Conservation (phyloP, 768 basidiomycete species). For the Tremella mesenterica region DNA sequence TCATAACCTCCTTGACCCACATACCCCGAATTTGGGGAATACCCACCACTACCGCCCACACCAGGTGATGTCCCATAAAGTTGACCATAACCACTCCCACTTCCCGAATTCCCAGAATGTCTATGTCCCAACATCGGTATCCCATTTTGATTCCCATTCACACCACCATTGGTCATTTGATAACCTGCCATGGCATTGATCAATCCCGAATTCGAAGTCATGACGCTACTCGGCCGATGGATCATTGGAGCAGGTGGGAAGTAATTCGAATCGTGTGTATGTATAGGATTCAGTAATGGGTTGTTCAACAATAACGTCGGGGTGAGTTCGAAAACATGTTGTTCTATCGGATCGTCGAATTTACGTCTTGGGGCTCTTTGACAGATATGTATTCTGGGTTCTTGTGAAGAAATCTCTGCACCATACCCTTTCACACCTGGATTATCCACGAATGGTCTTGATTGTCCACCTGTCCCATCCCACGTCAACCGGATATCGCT, state of each 20-base stretch:
- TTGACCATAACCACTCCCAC: too few species aligned
- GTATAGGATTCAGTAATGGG: conserved; percentile 33
- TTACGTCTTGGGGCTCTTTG: conserved; percentile 55
- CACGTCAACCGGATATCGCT: conserved; percentile 65
- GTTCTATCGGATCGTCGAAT: conserved; percentile 34
- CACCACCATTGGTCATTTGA: neutral
- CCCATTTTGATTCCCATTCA: too few species aligned
- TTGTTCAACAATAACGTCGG: conserved; percentile 40
- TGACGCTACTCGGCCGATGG: neutral
- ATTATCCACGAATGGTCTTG: conserved; percentile 36
- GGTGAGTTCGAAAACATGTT: conserved; percentile 41
- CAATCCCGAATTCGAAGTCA: neutral
- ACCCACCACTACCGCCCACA: too few species aligned
- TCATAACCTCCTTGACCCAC: too few species aligned
- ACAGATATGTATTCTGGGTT: conserved; percentile 77
- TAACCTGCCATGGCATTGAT: neutral
- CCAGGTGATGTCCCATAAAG: too few species aligned
- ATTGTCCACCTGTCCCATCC: conserved; percentile 44
- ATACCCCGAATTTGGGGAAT: too few species aligned
- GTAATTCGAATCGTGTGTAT: conserved; percentile 40
- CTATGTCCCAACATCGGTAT: too few species aligned
- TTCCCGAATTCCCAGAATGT: too few species aligned
- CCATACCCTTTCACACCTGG: conserved; percentile 50
- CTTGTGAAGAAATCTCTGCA: conserved; percentile 56
- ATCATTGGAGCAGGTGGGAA: conserved; percentile 34